phyloP scores from a whole-genome alignment of 1,139 yeast species.

The Saccharomycopsis crataegensis region DNA sequence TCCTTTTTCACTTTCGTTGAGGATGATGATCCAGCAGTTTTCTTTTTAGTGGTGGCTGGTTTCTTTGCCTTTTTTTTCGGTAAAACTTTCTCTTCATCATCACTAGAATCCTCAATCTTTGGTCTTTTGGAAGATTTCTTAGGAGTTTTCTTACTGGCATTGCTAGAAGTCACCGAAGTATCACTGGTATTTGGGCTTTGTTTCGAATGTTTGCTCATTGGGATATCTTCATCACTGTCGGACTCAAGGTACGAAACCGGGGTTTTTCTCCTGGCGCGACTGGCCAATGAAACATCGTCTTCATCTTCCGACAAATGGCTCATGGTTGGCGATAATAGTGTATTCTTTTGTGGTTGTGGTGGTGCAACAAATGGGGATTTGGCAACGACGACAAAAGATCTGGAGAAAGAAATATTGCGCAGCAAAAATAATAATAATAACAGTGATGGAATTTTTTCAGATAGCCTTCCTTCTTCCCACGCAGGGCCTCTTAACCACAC shows the following conservation, averaged over 20 bases:
- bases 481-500: too few relatives aligned
- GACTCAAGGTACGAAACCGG: slow-evolving; percentile 8
- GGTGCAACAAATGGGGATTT: not conserved
- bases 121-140: not conserved
- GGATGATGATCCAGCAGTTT: not conserved
- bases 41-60: not conserved
- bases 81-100: slow-evolving; percentile 21
- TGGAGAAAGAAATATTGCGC: not conserved
- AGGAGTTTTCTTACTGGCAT: not conserved
- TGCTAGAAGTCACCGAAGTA: slow-evolving; percentile 17
- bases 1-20: slow-evolving; percentile 2
- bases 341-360: not conserved
- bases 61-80: not conserved
- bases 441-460: not conserved
- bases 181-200: slow-evolving; percentile 16
- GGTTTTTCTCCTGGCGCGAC: slow-evolving; percentile 8
- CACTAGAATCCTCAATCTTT: slow-evolving; percentile 19
- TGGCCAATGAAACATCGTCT: slow-evolving; percentile 23
- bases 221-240: slow-evolving; percentile 23
- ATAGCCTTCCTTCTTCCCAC: not conserved
- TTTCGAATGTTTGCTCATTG: slow-evolving; percentile 20
- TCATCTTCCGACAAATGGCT: slow-evolving; percentile 24
- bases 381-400: not conserved
- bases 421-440: too few relatives aligned
- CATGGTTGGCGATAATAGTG: not conserved